Evolutionary conservation across 768 basidiomycete genomes (phyloP), one percentile per base, ranked within the genome.

Genomic region (Lactifluus echinatus): DNA sequence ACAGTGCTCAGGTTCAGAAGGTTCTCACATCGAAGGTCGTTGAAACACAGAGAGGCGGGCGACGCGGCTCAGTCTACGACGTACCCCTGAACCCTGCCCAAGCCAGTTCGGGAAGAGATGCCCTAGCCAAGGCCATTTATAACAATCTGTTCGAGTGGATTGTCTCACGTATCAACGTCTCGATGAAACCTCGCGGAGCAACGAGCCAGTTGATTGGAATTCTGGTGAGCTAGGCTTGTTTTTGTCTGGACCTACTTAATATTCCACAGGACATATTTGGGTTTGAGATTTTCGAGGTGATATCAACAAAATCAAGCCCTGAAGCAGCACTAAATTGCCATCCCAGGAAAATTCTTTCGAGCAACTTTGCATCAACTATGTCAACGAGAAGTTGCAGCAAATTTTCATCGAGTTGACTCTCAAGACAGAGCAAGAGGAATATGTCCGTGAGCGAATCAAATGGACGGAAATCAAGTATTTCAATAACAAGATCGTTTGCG

Each of bases 71-170:
- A 0, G 79, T 97, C n/a, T 98, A 98, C 67, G 92, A 98, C 60
- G 95, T 98, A 0, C 96, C 94, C 12, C 72, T 92, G 31, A 99
- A 98, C 66, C 88, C 89, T 10, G 79, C 94, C 6, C 96, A 99
- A 69, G 96, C 96, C 2, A 73, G 73, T 0, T 81, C 94, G 1
- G 93, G 91, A 21, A 75, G 94, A 56, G 92, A 98, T 72, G 96
- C 96, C 0, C 75, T 99, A 37, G 76, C 95, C 4, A 95, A 98
- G 70, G 95, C 93, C 15, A 85, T 99, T 62, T 99, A 99, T 72
- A 97, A 94, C 74, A 97, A 98, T 70, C 74, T 97, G 3, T 98
- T 99, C 69, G 95, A 99, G 68, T 99, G 96, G 96, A 98, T 99
- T 65, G 96, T 99, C 42, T 89, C 90, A 15, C 83, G 92, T 59